Conservation (phyloP, 1,139 yeast species). For the Candida pseudoviswanathii region DNA sequence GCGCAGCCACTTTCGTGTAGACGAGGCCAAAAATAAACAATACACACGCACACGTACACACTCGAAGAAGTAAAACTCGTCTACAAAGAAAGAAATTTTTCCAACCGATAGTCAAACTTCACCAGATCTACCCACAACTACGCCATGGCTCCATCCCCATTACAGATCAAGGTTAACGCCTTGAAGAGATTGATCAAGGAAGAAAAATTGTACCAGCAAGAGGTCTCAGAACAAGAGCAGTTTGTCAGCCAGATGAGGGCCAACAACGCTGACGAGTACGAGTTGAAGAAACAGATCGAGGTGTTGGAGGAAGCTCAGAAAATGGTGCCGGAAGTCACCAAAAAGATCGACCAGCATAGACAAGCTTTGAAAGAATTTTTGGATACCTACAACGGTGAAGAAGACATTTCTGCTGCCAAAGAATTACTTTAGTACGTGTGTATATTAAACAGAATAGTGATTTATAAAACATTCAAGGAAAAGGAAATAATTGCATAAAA, state of each 20-base stretch:
- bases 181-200: constrained; percentile 76
- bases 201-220: constrained; percentile 62
- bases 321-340: constrained; percentile 64
- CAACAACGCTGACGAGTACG: constrained; percentile 62
- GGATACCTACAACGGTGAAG: constrained; percentile 46
- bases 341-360: constrained; percentile 53
- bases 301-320: constrained; percentile 69
- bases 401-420: constrained; percentile 46
- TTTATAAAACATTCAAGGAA: background rate
- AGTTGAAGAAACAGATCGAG: constrained; percentile 63
- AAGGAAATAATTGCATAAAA: background rate
- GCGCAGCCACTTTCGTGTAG: background rate
- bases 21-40: background rate
- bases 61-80: no score
- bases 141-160: constrained; percentile 71
- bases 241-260: constrained; percentile 47
- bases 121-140: background rate
- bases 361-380: constrained; percentile 40
- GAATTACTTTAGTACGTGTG: constrained; percentile 19
- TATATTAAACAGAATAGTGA: background rate
- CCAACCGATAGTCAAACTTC: no score
- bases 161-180: constrained; percentile 78
- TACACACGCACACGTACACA: background rate
- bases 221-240: constrained; percentile 61
- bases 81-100: no score